Evolutionary conservation across 768 basidiomycete genomes (phyloP).

Genomic region (Cystobasidium ongulense): DNA sequence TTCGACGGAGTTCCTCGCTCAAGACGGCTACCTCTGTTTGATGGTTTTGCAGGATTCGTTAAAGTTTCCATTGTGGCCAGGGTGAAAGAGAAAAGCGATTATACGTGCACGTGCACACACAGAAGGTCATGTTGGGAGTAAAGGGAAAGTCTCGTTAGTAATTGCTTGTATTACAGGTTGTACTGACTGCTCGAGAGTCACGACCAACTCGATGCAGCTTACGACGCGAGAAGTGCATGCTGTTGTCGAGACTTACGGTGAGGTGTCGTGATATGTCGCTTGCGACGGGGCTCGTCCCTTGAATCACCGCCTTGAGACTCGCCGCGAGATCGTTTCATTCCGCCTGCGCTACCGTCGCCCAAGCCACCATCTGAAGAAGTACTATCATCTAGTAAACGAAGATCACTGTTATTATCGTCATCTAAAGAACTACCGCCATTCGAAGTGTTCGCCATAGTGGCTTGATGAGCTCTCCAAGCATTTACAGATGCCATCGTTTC

Average conservation of each 20-base stretch:
- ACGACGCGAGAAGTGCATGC: background rate
- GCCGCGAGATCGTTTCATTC: background rate
- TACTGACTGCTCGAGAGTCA: background rate
- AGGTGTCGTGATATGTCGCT: constrained; percentile 10
- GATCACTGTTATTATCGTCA: background rate
- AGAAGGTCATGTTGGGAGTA: no score
- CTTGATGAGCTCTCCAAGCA: constrained; percentile 24
- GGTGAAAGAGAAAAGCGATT: background rate
- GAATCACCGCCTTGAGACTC: background rate
- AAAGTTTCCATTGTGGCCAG: background rate
- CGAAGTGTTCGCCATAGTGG: background rate
- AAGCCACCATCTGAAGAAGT: background rate
- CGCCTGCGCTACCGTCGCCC: no score
- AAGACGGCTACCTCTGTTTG: background rate
- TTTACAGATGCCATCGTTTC: background rate
- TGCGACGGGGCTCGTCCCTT: constrained; percentile 1
- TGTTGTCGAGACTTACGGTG: background rate
- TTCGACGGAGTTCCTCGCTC: constrained; percentile 5
- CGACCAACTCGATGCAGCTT: background rate
- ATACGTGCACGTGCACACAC: no score
- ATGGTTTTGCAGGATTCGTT: background rate
- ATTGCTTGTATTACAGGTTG: no score
- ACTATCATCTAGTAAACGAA: background rate
- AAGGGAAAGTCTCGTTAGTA: no score
- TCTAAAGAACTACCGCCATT: background rate